These are phyloP conservation scores for Capsella rubella DNA, from an alignment of 441 rosid species.

Conservation along the genomic window DNA sequence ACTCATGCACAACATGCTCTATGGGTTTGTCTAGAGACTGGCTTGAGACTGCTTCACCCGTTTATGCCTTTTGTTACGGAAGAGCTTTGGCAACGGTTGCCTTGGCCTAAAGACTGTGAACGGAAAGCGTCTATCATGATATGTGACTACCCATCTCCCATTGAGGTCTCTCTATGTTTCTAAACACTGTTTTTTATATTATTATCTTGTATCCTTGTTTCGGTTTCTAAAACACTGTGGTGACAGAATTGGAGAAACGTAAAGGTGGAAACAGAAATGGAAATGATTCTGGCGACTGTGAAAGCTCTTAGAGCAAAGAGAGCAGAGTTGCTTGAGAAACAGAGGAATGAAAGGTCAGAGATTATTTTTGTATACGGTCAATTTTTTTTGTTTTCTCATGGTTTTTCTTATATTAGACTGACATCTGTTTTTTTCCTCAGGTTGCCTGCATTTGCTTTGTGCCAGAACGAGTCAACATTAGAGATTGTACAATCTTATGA, in stretches of 20 bases:
- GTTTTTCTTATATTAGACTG: too few relatives aligned
- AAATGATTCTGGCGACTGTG: conserved; percentile 66
- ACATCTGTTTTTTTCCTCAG: too few relatives aligned
- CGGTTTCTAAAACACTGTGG: too few relatives aligned
- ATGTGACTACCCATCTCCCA: conserved; percentile 69
- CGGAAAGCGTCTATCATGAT: conserved; percentile 78
- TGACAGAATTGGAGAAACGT: conserved; percentile 61
- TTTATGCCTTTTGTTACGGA: conserved; percentile 94
- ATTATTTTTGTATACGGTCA: too few relatives aligned
- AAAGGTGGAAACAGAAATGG: conserved; percentile 68
- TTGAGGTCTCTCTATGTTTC: too few relatives aligned
- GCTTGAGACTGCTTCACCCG: conserved; percentile 90
- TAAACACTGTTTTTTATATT: too few relatives aligned
- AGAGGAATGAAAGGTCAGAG: too few relatives aligned
- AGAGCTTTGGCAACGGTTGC: conserved; percentile 95
- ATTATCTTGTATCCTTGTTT: too few relatives aligned
- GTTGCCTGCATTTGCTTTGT: conserved; percentile 48
- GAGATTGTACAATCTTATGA: conserved; percentile 54
- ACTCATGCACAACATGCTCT: conserved; percentile 67
- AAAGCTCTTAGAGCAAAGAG: too few relatives aligned
- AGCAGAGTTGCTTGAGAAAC: too few relatives aligned
- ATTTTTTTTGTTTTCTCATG: too few relatives aligned
- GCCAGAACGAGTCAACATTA: conserved; percentile 59
- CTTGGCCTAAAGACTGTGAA: conserved; percentile 48
- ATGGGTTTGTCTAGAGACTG: conserved; percentile 87